Conservation (phyloP, 2,329 filamentous ascomycete species). For the Fusarium burgessii region DNA sequence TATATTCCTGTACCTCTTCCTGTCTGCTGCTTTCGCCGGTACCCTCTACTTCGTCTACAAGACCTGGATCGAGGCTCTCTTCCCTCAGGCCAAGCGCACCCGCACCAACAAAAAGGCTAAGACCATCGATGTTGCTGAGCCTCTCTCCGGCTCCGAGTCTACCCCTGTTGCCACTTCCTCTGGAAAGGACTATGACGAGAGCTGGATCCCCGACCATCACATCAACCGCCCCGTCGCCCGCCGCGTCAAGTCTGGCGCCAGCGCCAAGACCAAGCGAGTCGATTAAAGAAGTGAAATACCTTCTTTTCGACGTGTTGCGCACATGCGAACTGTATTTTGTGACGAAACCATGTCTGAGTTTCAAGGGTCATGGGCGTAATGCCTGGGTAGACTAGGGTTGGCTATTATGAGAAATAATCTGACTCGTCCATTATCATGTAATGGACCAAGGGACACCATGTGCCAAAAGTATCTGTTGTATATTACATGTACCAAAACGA, state of each 20-base stretch:
- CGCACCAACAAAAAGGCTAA: slow-evolving; percentile 72
- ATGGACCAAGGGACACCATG: slow-evolving; percentile 18
- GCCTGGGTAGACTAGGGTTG: slow-evolving; percentile 31
- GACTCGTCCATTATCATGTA: slow-evolving; percentile 6
- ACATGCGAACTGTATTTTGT: slow-evolving; percentile 10
- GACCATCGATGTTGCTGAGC: slow-evolving; percentile 68
- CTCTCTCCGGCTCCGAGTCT: slow-evolving; percentile 77
- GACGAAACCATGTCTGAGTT: slow-evolving; percentile 19
- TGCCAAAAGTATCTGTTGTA: slow-evolving; percentile 37
- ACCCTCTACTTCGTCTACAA: slow-evolving; percentile 97
- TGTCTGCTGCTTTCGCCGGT: slow-evolving; percentile 80
- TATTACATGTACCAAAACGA: slow-evolving; percentile 43
- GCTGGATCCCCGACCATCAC: slow-evolving; percentile 92
- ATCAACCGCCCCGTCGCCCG: slow-evolving; percentile 84
- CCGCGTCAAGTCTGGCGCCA: slow-evolving; percentile 71
- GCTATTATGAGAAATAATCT: slow-evolving; percentile 18
- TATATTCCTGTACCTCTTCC: slow-evolving; percentile 97
- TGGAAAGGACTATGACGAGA: slow-evolving; percentile 84
- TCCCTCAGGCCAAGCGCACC: slow-evolving; percentile 86
- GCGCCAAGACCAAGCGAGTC: slow-evolving; percentile 57
- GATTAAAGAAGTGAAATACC: slow-evolving; percentile 44
- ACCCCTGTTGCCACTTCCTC: slow-evolving; percentile 75
- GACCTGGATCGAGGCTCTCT: slow-evolving; percentile 96
- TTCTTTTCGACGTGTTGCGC: slow-evolving; percentile 1
- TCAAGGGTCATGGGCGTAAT: slow-evolving; percentile 15